Percentiles rank a stretch among this genome's conserved stretches.
phyloP scores from a whole-genome alignment of 208 protist species.

The Acanthamoeba culbertsoni region DNA sequence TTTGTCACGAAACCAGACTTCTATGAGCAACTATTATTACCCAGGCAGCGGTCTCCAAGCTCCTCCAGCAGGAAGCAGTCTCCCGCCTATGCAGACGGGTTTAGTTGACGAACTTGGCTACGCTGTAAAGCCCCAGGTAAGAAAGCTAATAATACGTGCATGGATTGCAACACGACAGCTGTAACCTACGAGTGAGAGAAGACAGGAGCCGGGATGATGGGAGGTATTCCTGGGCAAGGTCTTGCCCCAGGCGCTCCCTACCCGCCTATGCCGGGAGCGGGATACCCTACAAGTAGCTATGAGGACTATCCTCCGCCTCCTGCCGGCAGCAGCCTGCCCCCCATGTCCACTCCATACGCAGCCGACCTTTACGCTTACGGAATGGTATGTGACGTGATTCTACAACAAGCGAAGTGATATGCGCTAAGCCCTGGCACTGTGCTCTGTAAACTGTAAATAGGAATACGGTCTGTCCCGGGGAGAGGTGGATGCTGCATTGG shows the following conservation, averaged over 20 bases:
- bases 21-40: background rate
- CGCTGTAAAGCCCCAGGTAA: background rate
- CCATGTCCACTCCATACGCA: background rate
- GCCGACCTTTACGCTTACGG: background rate
- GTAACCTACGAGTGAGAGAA: too few relatives aligned
- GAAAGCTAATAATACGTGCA: background rate
- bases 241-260: background rate
- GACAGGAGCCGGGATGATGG: too few relatives aligned
- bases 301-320: background rate
- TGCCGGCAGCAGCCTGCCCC: background rate
- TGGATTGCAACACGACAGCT: background rate
- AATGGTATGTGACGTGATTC: background rate
- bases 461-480: background rate
- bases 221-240: background rate
- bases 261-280: background rate
- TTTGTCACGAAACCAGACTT: too few relatives aligned
- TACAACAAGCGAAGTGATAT: background rate
- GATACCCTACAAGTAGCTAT: background rate
- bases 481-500: background rate
- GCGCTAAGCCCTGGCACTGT: background rate
- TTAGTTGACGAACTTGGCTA: background rate
- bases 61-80: background rate
- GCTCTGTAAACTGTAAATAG: background rate
- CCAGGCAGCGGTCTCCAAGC: background rate
- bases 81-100: background rate